Evolutionary conservation across 169 alveolate species (phyloP).

Genomic region (Eimeria tenella): DNA sequence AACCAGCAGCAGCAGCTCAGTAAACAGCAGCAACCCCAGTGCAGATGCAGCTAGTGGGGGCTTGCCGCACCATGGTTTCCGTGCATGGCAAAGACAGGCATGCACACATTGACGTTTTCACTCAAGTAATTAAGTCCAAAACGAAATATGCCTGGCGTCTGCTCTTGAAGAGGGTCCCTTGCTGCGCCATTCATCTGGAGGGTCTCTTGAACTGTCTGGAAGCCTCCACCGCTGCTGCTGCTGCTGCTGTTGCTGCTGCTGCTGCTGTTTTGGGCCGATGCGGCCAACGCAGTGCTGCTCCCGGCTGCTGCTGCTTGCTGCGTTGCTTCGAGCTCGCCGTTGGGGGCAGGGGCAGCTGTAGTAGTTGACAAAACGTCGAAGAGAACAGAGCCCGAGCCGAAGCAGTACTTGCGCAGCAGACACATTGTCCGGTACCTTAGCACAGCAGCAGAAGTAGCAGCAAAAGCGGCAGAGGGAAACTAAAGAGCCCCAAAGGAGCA

Average conservation of each 20-base stretch:
- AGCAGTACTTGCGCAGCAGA: constrained; percentile 79
- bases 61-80: constrained; percentile 83
- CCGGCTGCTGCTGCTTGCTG: constrained; percentile 15
- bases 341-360: not conserved
- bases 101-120: constrained; percentile 87
- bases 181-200: no score
- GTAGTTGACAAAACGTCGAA: constrained; percentile 76
- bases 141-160: constrained; percentile 32
- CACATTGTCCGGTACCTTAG: constrained; percentile 78
- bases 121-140: constrained; percentile 83
- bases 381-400: constrained; percentile 85
- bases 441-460: constrained; percentile 2
- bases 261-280: not conserved
- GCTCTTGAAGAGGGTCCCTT: not conserved
- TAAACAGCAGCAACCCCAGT: no score
- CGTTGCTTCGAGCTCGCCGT: not conserved
- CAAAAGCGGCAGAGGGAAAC: not conserved
- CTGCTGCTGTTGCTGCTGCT: not conserved
- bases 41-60: not conserved
- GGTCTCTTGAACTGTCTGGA: not conserved
- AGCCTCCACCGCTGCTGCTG: not conserved
- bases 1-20: no score
- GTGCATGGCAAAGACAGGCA: constrained; percentile 83
- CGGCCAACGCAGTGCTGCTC: not conserved
- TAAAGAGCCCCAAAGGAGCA: not conserved